Conservation (phyloP, 106 monocot species). For the Phalaenopsis equestris region DNA sequence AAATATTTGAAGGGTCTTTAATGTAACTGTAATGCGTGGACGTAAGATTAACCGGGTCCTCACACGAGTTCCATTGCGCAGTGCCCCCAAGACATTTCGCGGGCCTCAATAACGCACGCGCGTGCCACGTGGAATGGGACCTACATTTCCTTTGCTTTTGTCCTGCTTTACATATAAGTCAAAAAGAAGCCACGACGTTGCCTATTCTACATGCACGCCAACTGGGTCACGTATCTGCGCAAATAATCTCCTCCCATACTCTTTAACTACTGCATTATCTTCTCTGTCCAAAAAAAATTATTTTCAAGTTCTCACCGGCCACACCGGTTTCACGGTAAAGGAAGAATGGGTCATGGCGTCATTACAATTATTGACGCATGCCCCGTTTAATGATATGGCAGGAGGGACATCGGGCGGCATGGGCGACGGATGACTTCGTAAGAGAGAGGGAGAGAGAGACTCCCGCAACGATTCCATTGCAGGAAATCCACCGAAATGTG, state of each 20-base stretch:
- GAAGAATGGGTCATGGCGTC: background rate
- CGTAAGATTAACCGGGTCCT: background rate
- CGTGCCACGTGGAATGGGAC: background rate
- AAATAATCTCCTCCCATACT: background rate
- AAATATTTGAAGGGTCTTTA: too few relatives aligned
- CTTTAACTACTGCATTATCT: background rate
- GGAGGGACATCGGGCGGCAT: background rate
- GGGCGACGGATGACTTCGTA: slow-evolving; percentile 8
- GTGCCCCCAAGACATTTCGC: background rate
- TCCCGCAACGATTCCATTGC: background rate
- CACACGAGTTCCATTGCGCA: background rate
- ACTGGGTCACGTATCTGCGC: background rate
- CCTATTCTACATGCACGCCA: background rate
- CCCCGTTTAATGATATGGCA: slow-evolving; percentile 5
- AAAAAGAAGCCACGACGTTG: background rate
- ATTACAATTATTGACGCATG: slow-evolving; percentile 10
- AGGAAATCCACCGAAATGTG: background rate
- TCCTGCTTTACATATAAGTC: background rate
- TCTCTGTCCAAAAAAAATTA: background rate
- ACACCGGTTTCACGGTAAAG: background rate
- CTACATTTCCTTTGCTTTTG: slow-evolving; percentile 1
- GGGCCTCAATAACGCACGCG: background rate
- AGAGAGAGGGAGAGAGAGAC: background rate
- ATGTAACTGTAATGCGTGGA: too few relatives aligned
- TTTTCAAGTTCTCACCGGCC: background rate